Evolutionary conservation across 2,329 filamentous ascomycete species (phyloP), one percentile per base, ranked within the genome.

Genomic region (Paracoccidioides brasiliensis): DNA sequence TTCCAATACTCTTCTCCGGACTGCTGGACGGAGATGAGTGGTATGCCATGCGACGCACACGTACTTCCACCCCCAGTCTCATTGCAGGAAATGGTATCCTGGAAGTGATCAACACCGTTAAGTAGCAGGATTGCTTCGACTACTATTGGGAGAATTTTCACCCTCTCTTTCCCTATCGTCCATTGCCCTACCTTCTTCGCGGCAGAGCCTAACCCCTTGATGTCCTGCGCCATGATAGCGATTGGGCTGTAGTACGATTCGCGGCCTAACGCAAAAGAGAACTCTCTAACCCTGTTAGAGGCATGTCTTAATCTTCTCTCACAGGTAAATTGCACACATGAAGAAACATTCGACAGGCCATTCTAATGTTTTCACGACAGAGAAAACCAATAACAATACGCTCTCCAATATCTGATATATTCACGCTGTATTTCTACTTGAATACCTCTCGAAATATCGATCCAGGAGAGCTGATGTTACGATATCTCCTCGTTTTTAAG

Each of bases 1-100:
- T 73, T 66, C 63, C 68, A 68, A 57, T 70, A 70, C 61, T 68
- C 65, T 62, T 70, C 68, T 63, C 66, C 65, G 59, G 65, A 63
- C 55, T 22, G 22, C 22, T 74, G 72, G 72, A 65, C 66, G 61
- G 66, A 66, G 56, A 63, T 66, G 61, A 70, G 62, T 64, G 64
- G 64, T 60, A 62, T 67, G 56, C 64, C 63, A 58, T 74, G 69
- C 64, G 69, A 70, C 58, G 68, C 66, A 62, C 69, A 61, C 61
- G 65, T 65, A 58, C 67, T 66, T 60, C 64, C 64, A 56, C 67
- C 64, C 61, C 64, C 62, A 61, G 66, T 61, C 48, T 67, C 64
- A 43, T 69, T 64, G 62, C 63, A 61, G 57, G 60, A 64, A 53
- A 64, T 65, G 54, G 63, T 64, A 61, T 64, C 63, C 56, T 69